These are phyloP conservation scores for Dothistroma pini DNA, from an alignment of 2,329 filamentous ascomycete genomes.

Conservation along the genomic window DNA sequence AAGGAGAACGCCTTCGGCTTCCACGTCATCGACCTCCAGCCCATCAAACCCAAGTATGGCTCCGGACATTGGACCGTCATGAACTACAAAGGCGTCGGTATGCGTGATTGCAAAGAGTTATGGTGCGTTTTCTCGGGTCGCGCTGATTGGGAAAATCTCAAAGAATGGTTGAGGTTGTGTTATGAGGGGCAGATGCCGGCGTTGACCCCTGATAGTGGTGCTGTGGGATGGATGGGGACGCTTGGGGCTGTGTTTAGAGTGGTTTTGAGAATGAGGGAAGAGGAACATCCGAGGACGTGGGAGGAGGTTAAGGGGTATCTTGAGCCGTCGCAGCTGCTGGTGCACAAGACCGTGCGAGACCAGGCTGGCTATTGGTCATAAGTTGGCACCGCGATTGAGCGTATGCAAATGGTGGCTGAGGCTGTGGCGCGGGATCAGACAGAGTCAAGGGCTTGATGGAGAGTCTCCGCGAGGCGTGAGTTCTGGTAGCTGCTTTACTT, in stretches of 20 bases:
- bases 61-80: not conserved
- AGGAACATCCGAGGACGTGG: not conserved
- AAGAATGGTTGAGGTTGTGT: not conserved
- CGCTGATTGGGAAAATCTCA: not conserved
- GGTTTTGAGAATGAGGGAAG: not conserved
- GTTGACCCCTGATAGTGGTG: not conserved
- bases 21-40: not conserved
- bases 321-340: not conserved
- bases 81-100: not conserved
- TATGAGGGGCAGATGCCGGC: not conserved
- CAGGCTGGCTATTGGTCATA: not conserved
- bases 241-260: not conserved
- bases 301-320: not conserved
- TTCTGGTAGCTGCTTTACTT: too few relatives aligned
- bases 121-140: not conserved
- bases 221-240: not conserved
- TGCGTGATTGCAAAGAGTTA: not conserved
- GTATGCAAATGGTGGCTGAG: too few relatives aligned
- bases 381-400: not conserved
- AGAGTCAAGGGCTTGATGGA: too few relatives aligned
- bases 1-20: conserved; percentile 43
- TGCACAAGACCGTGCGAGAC: not conserved
- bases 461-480: too few relatives aligned
- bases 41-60: not conserved
- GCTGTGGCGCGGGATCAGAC: too few relatives aligned